Evolutionary conservation across 2,329 filamentous ascomycete species (phyloP).

Genomic region (Pseudogymnoascus sp.): DNA sequence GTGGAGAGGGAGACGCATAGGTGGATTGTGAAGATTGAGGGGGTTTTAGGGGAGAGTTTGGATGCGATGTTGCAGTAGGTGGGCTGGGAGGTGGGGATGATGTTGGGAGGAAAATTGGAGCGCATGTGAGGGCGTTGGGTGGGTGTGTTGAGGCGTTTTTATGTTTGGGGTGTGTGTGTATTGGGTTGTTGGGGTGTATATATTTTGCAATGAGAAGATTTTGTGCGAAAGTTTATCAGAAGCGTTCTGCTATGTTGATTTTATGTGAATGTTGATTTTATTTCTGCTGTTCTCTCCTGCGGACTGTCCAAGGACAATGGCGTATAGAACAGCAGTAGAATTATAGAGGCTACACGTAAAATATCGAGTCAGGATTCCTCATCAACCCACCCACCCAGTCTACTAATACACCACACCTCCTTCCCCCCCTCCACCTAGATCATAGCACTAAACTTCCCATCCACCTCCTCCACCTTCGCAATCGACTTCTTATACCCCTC

Average conservation of each 20-base stretch:
- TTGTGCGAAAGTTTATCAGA: background rate
- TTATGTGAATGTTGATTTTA: background rate
- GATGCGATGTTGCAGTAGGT: slow-evolving; percentile 80
- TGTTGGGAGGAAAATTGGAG: background rate
- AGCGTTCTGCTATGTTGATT: background rate
- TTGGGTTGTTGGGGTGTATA: background rate
- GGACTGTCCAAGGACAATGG: background rate
- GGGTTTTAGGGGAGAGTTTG: slow-evolving; percentile 78
- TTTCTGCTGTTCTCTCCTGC: background rate
- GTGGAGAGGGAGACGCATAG: slow-evolving; percentile 83
- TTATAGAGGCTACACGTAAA: background rate
- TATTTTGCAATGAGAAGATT: slow-evolving; percentile 5
- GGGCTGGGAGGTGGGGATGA: background rate
- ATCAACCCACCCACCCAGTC: background rate
- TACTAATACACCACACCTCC: background rate
- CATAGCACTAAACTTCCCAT: slow-evolving; percentile 25
- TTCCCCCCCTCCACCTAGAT: background rate
- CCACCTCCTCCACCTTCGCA: slow-evolving; percentile 39
- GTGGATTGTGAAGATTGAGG: slow-evolving; percentile 89
- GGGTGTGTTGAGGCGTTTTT: background rate
- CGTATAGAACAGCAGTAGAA: background rate
- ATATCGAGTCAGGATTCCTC: background rate
- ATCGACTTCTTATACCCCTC: slow-evolving; percentile 37
- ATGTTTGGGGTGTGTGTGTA: background rate
- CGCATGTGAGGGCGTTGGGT: slow-evolving; percentile 5